phyloP scores from a whole-genome alignment of 2,329 filamentous ascomycete species.

The Sarocladium kiliense region DNA sequence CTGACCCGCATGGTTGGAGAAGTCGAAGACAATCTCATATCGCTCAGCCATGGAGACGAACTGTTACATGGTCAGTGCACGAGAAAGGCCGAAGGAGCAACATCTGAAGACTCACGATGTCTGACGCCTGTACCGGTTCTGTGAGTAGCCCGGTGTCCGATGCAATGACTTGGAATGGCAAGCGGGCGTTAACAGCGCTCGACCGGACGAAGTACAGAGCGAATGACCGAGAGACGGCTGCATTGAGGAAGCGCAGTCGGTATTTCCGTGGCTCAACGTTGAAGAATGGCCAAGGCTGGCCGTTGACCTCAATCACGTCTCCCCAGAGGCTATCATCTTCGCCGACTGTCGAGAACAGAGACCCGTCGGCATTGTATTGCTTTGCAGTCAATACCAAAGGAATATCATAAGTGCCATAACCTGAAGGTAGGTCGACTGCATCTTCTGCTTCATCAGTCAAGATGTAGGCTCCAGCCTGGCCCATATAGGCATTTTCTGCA shows the following conservation, averaged over 20 bases:
- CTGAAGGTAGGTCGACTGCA: constrained; percentile 40
- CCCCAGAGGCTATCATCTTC: constrained; percentile 45
- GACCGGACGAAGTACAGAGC: constrained; percentile 38
- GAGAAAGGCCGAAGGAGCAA: neutral
- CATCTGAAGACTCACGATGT: constrained; percentile 20
- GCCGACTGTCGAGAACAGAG: constrained; percentile 38
- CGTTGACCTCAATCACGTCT: constrained; percentile 54
- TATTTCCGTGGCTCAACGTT: constrained; percentile 57
- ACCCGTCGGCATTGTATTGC: constrained; percentile 45
- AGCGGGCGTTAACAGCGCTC: constrained; percentile 17
- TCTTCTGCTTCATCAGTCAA: constrained; percentile 44
- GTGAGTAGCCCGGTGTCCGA: constrained; percentile 48
- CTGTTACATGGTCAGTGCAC: neutral
- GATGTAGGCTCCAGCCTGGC: constrained; percentile 52
- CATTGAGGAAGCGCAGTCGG: constrained; percentile 49
- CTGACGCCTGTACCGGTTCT: constrained; percentile 34
- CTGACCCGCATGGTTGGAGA: constrained; percentile 40
- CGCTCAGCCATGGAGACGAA: constrained; percentile 49
- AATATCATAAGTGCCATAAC: constrained; percentile 47
- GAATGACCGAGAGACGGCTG: constrained; percentile 41
- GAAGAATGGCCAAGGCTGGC: constrained; percentile 53
- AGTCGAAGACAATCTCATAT: constrained; percentile 54
- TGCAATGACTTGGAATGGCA: constrained; percentile 46
- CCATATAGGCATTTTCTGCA: constrained; percentile 49
- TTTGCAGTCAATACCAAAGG: constrained; percentile 45